Base-by-base conservation (phyloP, 306 rosid species). In the Glycine tomentella region DNA sequence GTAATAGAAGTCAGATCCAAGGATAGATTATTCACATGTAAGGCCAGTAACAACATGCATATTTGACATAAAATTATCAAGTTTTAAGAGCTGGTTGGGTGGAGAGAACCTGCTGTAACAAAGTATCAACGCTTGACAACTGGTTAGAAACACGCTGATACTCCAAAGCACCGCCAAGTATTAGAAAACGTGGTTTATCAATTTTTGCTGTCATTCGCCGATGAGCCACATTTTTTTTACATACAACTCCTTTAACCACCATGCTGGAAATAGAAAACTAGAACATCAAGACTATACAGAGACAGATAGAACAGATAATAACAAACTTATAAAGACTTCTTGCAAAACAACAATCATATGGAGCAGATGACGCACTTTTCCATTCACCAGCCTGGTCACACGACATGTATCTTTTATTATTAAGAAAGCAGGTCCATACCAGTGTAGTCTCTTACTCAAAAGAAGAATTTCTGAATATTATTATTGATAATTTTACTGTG, bases 211-310 rank as follows among this genome's bases (percentile, higher is more conserved):
- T 90, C 96, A 93, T 93, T 77, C 91, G 89, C 64, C 97, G 87
- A 88, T 93, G 96, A 87, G 97, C 97, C 81, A 93, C 92, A 14
- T 93, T 93, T 87, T 93, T 93, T 93, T 93, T 93, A 79, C 97
- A 93, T 65, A 91, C 97, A 83, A 93, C 84, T 88, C 97, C 97
- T 93, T 87, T 93, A 69, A 90, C 86, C 85, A 91, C 97, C 92
- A 31, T 81, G 86, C 97, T 93, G 89, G 58, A 84, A 78, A 83
- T 65, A 88, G 68, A 58, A 86, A 84, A 87, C 44, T 58, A 73
- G 71, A 83, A 77, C 75, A 61, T 67, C 70, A 45, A 76, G 81
- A 72, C 78, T 64, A 72, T 62, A 56, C 14, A 81, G 69, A 77
- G 58, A 83, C 15, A 80, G 68, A 78, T 42, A 70, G 31, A 68